These are phyloP conservation scores for Podaxis carcinomalis DNA, from an alignment of 768 basidiomycete species.

Conservation along the genomic window DNA sequence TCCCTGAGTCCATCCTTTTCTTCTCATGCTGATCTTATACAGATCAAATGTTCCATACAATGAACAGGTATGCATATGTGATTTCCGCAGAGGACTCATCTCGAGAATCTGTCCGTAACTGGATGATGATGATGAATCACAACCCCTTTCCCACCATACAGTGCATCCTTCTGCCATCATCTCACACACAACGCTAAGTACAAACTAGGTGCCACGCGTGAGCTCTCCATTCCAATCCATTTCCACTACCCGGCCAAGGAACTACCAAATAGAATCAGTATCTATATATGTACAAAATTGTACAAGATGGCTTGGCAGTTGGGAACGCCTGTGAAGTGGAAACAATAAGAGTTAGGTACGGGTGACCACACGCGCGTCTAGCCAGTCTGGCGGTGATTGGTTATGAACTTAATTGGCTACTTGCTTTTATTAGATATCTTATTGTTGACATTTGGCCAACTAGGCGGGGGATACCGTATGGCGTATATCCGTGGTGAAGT, in stretches of 20 bases:
- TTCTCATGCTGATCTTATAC: background rate
- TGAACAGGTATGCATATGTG: background rate
- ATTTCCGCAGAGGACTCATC: background rate
- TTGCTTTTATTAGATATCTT: background rate
- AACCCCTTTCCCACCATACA: background rate
- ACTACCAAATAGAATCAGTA: background rate
- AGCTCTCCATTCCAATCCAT: background rate
- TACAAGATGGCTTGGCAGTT: background rate
- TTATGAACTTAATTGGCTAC: background rate
- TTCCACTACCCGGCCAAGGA: background rate
- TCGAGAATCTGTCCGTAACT: background rate
- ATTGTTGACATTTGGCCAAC: background rate
- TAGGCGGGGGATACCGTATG: background rate
- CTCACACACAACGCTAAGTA: background rate
- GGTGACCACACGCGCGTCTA: background rate
- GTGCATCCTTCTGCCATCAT: background rate
- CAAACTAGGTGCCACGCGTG: background rate
- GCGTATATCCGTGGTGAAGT: background rate
- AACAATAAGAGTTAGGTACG: conserved; percentile 11
- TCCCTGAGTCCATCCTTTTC: background rate
- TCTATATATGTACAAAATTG: conserved; percentile 1
- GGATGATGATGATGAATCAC: background rate
- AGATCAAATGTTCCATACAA: background rate
- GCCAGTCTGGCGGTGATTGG: background rate
- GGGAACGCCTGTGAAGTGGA: background rate